A percentile compares a stretch with the other conserved stretches of the same genome.
phyloP scores from a whole-genome alignment of 768 basidiomycete genomes.

The Leccinum arenicola region DNA sequence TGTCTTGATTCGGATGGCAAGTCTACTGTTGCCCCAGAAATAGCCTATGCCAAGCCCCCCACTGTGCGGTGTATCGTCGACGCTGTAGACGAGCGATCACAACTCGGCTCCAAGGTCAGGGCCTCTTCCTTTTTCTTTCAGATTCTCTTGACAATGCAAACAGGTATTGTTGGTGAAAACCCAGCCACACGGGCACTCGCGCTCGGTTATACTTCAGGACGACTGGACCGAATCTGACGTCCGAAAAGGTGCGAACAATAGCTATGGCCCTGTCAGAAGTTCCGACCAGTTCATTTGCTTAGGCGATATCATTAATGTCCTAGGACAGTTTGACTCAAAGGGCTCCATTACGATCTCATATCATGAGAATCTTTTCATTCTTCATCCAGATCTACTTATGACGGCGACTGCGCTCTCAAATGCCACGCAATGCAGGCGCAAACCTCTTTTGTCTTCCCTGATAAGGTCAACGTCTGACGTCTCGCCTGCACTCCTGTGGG shows the following conservation, averaged over 20 bases:
- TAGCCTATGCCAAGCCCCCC: constrained; percentile 30
- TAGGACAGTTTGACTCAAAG: constrained; percentile 47
- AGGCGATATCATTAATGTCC: constrained; percentile 83
- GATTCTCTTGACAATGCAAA: background rate
- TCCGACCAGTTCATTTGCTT: background rate
- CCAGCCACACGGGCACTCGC: constrained; percentile 35
- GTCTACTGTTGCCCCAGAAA: constrained; percentile 12
- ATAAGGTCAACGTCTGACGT: constrained; percentile 57
- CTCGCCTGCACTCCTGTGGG: constrained; percentile 78
- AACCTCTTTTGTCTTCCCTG: constrained; percentile 73
- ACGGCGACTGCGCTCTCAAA: constrained; percentile 88
- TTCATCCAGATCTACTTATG: constrained; percentile 89
- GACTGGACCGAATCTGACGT: constrained; percentile 75
- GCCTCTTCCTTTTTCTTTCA: background rate
- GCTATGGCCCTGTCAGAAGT: background rate
- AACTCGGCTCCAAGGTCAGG: constrained; percentile 24
- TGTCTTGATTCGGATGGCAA: constrained; percentile 10
- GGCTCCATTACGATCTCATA: constrained; percentile 57
- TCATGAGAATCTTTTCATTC: constrained; percentile 69
- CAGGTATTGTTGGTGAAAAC: constrained; percentile 54
- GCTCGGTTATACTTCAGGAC: constrained; percentile 62
- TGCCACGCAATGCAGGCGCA: constrained; percentile 79
- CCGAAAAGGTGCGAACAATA: constrained; percentile 46
- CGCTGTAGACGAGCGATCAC: constrained; percentile 37
- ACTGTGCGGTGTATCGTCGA: constrained; percentile 60